Conservation (phyloP, 805 yeast species). For the Wickerhamomyces silvicola region DNA sequence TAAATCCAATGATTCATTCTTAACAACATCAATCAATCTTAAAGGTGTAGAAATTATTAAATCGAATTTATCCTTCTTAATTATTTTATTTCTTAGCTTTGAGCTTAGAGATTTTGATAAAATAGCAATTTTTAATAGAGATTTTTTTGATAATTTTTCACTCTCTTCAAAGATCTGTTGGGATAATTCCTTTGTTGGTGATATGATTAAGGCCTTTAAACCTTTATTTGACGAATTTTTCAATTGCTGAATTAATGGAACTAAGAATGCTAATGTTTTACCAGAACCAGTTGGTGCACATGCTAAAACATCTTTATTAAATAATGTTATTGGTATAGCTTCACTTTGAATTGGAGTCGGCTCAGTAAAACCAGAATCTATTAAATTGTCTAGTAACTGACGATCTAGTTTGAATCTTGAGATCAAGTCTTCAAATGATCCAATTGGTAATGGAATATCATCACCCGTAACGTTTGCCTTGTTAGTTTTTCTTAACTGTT, state of each 20-base stretch:
- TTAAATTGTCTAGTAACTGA: conserved; percentile 49
- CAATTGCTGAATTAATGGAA: conserved; percentile 68
- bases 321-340: conserved; percentile 68
- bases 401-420: conserved; percentile 61
- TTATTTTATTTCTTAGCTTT: conserved; percentile 56
- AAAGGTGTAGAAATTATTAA: conserved; percentile 83
- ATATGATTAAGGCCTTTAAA: conserved; percentile 68
- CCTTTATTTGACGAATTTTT: conserved; percentile 26
- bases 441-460: conserved; percentile 87
- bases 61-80: conserved; percentile 62
- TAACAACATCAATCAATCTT: conserved; percentile 74
- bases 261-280: conserved; percentile 83
- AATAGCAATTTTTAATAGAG: conserved; percentile 49
- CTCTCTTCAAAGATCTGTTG: conserved; percentile 74
- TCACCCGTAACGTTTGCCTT: conserved; percentile 72
- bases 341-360: conserved; percentile 96
- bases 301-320: conserved; percentile 73
- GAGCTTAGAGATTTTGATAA: conserved; percentile 67
- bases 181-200: conserved; percentile 95
- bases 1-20: conserved; percentile 53
- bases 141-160: conserved; percentile 41
- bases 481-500: conserved; percentile 48
- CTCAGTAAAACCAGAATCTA: conserved; percentile 63
- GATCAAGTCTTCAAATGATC: conserved; percentile 77
- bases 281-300: conserved; percentile 99